Evolutionary conservation across 768 basidiomycete genomes (phyloP).

Genomic region (Calocybe indica): DNA sequence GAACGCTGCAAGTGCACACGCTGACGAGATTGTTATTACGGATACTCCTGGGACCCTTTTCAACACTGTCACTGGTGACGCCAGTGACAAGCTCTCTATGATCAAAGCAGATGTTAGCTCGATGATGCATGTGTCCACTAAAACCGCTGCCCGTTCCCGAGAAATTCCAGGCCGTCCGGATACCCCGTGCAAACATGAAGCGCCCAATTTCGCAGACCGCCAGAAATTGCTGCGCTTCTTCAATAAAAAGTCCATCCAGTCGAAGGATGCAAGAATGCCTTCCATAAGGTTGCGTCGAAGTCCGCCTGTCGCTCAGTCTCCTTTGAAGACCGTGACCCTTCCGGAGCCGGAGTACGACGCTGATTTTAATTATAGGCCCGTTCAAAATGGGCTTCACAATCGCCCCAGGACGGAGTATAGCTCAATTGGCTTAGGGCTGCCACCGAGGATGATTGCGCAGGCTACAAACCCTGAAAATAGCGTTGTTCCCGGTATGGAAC

Average conservation of each 20-base stretch:
- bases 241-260: not conserved
- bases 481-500: not conserved
- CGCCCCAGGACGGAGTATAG: not conserved
- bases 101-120: too few species aligned
- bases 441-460: not conserved
- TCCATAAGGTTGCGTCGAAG: not conserved
- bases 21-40: too few species aligned
- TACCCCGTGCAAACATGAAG: too few species aligned
- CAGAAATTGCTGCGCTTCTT: not conserved
- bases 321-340: not conserved
- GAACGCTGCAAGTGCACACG: too few species aligned
- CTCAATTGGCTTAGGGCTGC: not conserved
- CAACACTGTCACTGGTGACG: too few species aligned
- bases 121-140: too few species aligned
- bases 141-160: not conserved
- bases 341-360: not conserved
- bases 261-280: not conserved
- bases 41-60: too few species aligned
- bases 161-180: not conserved
- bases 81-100: too few species aligned
- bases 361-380: not conserved
- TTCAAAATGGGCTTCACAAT: not conserved
- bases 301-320: not conserved
- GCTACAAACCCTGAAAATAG: not conserved
- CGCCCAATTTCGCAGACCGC: not conserved